Evolutionary conservation across 164 flowering plant species (phyloP), one percentile per base, ranked within the genome.

Genomic region (Saururus chinensis): DNA sequence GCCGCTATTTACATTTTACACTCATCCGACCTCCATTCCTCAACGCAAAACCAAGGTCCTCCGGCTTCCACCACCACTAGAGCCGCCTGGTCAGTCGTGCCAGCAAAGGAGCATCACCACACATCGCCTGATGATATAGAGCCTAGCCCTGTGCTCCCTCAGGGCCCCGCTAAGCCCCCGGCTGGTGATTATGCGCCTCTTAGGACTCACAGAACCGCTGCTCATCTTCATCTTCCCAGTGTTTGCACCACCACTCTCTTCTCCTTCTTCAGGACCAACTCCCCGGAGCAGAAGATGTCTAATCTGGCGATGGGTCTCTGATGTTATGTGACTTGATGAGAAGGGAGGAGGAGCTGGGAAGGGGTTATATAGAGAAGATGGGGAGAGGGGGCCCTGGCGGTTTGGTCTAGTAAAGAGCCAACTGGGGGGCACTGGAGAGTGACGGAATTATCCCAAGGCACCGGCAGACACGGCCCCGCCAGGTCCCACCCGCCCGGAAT

Each of bases 131-230:
- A 64, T 64, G 35, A 64, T 64, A 54, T 64, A 64, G 42, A 64
- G 88, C 60, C 67, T 42, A 24, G 67, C 67, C 49, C 60, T 56
- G 53, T 45, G 67, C 67, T 86, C 84, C 63, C 77, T 76, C 3
- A 86, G 74, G 42, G 75, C 74, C 20, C 80, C 83, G 59, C 92
- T 85, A 51, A 83, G 70, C n/a, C 84, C 86, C 69, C 74, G 78
- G 71, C 80, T 78, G 11, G 75, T 26, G 69, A 45, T 45, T 13
- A 45, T 12, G 4, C 80, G 76, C 60, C 82, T 80, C 76, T 78
- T 82, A 12, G 79, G 67, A 19, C 75, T 74, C 68, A 68, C 75
- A 66, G 42, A 68, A 1, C 57, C 59, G 60, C 78, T 75, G 68
- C 64, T 68, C 72, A 68, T 68, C 74, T 71, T 74, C 60, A 64